Base-by-base conservation (phyloP, 2,329 filamentous ascomycete species). In the Hypomyces rosellus region DNA sequence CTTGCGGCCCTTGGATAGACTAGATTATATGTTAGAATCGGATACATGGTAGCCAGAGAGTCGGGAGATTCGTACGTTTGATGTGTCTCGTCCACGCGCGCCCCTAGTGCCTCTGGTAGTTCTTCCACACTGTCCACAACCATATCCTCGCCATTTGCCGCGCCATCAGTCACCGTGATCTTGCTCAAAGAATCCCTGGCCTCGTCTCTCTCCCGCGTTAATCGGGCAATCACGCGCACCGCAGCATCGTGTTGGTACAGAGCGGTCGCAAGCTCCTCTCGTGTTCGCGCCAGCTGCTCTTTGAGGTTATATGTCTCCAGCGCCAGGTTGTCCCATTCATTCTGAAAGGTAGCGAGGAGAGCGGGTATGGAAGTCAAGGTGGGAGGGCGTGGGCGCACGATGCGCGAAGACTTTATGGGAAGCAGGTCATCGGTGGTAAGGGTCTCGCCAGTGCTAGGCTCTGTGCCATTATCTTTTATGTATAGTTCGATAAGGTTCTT, bases 181-280 rank as follows among this genome's bases (percentile, higher is more conserved):
- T 88, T 89, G 34, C 89, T 89, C 46, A 99, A 74, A 13, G 93
- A 89, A 69, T 93, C 87, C 57, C 92, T 80, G 42, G 93, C 91
- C 68, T 97, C 91, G 62, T 99, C 91, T 55, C 93, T 77, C 75
- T 99, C 93, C 65, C 82, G 86, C n/a, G 88, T 87, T 66, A 99
- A 67, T 44, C 92, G 82, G 57, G 90, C 90, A 70, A 99, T 96
- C 45, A 99, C 93, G 55, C 93, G 81, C 45, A 95, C 85, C n/a
- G 93, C 93, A 2, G 93, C 92, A 75, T 99, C 93, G 61, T 97
- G 89, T 71, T 97, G 92, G 71, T 99, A 99, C 20, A 99, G 77
- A 0, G 93, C 89, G 1, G 89, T 93, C 50, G 89, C 89, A 50
- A 99, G 81, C 74, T 99, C 93, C 71, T 96, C 91, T 57, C 92